phyloP scores from a whole-genome alignment of 352 stramenopile genomes.

The Globisporangium uncinulatum region DNA sequence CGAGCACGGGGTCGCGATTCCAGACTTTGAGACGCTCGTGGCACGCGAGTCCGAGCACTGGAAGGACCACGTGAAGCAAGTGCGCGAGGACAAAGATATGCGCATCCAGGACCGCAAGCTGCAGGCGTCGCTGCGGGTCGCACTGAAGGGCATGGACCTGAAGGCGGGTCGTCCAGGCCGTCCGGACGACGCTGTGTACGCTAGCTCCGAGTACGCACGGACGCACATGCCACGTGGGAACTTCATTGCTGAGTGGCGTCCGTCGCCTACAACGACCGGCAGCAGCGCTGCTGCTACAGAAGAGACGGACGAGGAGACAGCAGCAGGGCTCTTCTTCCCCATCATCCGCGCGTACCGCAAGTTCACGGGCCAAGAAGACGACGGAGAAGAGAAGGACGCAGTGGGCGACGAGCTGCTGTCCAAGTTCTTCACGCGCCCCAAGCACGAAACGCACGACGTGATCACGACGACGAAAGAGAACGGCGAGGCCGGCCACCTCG shows the following conservation, averaged over 20 bases:
- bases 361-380: slow-evolving; percentile 79
- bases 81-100: slow-evolving; percentile 25
- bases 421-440: slow-evolving; percentile 74
- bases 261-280: neutral
- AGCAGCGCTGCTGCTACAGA: too few relatives aligned
- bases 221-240: slow-evolving; percentile 69
- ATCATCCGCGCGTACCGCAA: slow-evolving; percentile 72
- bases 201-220: slow-evolving; percentile 53
- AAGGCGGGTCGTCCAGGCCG: slow-evolving; percentile 56
- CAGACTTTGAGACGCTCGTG: slow-evolving; percentile 29
- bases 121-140: slow-evolving; percentile 27
- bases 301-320: neutral
- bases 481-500: slow-evolving; percentile 65
- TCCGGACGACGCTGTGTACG: slow-evolving; percentile 71
- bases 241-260: slow-evolving; percentile 51
- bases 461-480: slow-evolving; percentile 80
- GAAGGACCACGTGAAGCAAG: slow-evolving; percentile 34
- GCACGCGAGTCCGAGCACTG: slow-evolving; percentile 33
- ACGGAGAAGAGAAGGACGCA: slow-evolving; percentile 34
- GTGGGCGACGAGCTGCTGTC: slow-evolving; percentile 33
- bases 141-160: slow-evolving; percentile 41
- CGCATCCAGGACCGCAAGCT: slow-evolving; percentile 34
- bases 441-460: slow-evolving; percentile 35
- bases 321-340: slow-evolving; percentile 31
- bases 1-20: slow-evolving; percentile 6